Evolutionary conservation across 805 yeast species (phyloP), one percentile per base, ranked within the genome.

Genomic region (Candida chauliodis): DNA sequence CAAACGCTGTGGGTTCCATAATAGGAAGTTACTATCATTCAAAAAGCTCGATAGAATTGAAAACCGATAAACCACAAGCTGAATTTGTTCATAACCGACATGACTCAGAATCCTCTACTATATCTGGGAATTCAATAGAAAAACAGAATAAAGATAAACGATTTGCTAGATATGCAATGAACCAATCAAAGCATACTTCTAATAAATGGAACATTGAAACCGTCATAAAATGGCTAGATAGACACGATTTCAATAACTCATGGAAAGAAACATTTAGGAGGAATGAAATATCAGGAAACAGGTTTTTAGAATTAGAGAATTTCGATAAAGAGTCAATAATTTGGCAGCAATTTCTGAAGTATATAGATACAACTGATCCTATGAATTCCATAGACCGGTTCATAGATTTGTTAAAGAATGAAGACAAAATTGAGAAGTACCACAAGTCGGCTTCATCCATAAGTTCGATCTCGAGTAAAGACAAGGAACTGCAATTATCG

Each of bases 211-310:
- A 81, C 1, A 62, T 75, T 45, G 77, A 72, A n/a, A 69, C 84
- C 37, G 90, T 88, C 1, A 42, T 70, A 0, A 55, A 63, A 34
- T 89, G 95, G 95, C 66, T 89, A 18, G 79, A 73, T 6, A 49
- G 58, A n/a, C 73, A 88, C 54, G 70, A 74, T 15, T 89, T 89
- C 59, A 82, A 83, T 47, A 75, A 71, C 3, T 66, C 81, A 10
- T 89, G 96, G 96, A 65, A 74, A n/a, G 74, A 68, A 4, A 73
- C 79, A 13, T 84, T 89, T 57, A 62, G 63, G 28, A 68, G 69
- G 30, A 69, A 78, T 43, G 75, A 76, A 35, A 65, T 89, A 2
- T 63, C 70, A 8, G 88, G 89, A 0, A 73, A 76, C 32, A 63
- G 73, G 19, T 88, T 89, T 49, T 57, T 88, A 17, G 79, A 75